A percentile compares a stretch with the other conserved stretches of the same genome.
Evolutionary conservation across 2,329 filamentous ascomycete species (phyloP).

Genomic region (Colletotrichum sp.): DNA sequence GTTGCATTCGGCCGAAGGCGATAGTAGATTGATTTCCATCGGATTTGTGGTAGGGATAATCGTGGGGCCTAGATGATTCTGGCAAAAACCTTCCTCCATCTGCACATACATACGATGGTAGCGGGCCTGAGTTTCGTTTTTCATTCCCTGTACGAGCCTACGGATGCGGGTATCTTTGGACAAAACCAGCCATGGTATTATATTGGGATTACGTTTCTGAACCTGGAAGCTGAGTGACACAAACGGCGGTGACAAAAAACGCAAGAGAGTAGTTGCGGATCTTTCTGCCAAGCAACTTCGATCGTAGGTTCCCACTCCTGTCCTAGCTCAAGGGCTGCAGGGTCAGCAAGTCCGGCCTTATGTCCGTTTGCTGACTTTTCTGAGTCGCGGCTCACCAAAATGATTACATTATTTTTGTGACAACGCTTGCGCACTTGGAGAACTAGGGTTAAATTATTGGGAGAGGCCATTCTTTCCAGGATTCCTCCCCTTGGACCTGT

Average conservation of each 20-base stretch:
- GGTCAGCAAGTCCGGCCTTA: background rate
- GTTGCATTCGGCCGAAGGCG: background rate
- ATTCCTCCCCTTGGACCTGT: background rate
- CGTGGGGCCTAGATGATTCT: no score
- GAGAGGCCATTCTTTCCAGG: accelerated
- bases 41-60: background rate
- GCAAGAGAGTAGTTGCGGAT: background rate
- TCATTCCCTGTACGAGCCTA: no score
- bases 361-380: background rate
- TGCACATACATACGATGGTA: background rate
- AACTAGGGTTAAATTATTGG: background rate
- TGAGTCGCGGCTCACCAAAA: background rate
- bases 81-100: background rate
- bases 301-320: background rate
- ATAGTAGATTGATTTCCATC: background rate
- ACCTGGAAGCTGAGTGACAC: no score
- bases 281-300: background rate
- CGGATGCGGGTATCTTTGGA: no score
- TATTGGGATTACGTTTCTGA: no score
- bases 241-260: background rate
- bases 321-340: background rate
- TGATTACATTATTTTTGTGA: background rate
- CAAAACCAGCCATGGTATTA: no score
- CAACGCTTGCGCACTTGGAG: background rate
- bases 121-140: no score